Conservation (phyloP, 2,329 filamentous ascomycete species). For the Penicillium brasilianum region DNA sequence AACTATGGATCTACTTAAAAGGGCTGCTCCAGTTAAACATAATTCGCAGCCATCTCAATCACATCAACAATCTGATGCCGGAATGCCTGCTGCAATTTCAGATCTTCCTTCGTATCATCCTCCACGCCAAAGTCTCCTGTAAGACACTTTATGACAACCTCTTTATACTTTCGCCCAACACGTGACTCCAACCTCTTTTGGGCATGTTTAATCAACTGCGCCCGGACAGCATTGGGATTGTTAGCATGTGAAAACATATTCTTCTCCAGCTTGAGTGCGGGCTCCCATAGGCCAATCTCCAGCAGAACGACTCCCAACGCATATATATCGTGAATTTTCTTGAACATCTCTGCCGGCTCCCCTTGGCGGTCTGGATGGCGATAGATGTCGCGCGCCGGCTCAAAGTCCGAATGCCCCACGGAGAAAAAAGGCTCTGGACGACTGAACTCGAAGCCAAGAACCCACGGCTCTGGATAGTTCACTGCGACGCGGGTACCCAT, state of each 20-base stretch:
- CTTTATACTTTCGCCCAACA: conserved; percentile 10
- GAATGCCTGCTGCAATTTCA: conserved; percentile 14
- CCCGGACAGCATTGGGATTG: conserved; percentile 9
- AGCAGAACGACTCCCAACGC: conserved; percentile 46
- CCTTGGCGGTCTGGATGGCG: conserved; percentile 43
- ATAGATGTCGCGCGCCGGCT: conserved; percentile 15
- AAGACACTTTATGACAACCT: conserved; percentile 14
- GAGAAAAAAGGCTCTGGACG: conserved; percentile 16
- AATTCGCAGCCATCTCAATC: conserved; percentile 15
- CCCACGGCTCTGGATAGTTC: conserved; percentile 15
- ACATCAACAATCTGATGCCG: conserved; percentile 14
- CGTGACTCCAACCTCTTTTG: conserved; percentile 7
- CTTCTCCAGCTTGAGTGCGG: conserved; percentile 12
- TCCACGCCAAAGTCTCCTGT: conserved; percentile 8
- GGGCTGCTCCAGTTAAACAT: background rate
- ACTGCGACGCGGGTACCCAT: conserved; percentile 1
- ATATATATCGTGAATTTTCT: conserved; percentile 44
- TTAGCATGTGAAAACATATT: conserved; percentile 9
- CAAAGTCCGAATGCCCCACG: conserved; percentile 13
- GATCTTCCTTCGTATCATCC: conserved; percentile 16
- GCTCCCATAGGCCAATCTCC: conserved; percentile 36
- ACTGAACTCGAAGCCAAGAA: conserved; percentile 16
- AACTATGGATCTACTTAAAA: no score
- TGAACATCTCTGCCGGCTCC: conserved; percentile 35
- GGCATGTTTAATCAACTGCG: conserved; percentile 14